Conservation (phyloP, 345 rosid species). For the Eucalyptus dawsonii region DNA sequence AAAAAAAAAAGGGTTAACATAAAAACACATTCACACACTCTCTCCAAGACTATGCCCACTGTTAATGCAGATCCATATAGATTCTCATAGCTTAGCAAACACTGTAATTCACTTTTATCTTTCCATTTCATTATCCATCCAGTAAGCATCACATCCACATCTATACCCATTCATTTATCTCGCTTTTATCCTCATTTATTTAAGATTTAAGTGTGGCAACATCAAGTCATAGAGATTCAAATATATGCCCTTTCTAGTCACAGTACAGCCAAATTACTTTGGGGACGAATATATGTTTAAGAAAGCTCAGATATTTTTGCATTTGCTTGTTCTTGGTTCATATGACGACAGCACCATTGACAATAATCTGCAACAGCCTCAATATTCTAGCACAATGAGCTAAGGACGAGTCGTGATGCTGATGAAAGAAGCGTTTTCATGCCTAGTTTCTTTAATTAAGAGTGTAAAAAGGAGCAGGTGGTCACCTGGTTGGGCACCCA, state of each 20-base stretch:
- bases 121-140: not conserved
- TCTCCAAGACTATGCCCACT: not conserved
- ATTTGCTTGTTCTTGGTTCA: not conserved
- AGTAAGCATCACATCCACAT: not conserved
- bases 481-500: conserved; percentile 94
- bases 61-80: not conserved
- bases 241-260: not conserved
- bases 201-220: not conserved
- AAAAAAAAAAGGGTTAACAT: not conserved
- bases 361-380: not conserved
- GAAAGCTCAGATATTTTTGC: not conserved
- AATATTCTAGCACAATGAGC: not conserved
- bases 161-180: not conserved
- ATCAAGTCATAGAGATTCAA: not conserved
- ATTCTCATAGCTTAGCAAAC: not conserved
- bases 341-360: not conserved
- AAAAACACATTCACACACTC: not conserved
- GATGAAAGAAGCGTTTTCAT: not conserved
- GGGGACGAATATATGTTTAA: not conserved
- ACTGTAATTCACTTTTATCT: not conserved
- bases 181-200: not conserved
- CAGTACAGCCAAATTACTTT: not conserved
- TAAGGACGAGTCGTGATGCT: not conserved
- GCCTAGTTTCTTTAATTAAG: not conserved
- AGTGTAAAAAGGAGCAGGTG: not conserved